phyloP scores from a whole-genome alignment of 2,329 filamentous ascomycete species.

The Penicillium sp. region DNA sequence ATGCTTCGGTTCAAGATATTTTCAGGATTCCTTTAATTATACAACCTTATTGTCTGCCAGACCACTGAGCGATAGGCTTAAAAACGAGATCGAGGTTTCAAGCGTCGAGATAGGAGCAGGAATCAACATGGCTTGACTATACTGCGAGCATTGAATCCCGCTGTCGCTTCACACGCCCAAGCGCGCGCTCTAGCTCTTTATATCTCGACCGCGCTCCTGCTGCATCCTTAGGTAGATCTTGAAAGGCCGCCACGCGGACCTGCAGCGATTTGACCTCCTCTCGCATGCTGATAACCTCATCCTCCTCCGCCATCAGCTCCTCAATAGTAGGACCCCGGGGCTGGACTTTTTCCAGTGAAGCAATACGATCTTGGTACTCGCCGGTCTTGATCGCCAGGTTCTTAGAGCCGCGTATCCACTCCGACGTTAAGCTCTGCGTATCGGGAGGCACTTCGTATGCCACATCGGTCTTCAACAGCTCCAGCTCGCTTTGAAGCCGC shows the following conservation, averaged over 20 bases:
- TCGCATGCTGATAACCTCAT: slow-evolving; percentile 56
- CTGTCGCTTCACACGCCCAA: slow-evolving; percentile 58
- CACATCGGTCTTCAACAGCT: slow-evolving; percentile 32
- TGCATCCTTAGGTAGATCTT: slow-evolving; percentile 67
- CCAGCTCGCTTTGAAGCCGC: slow-evolving; percentile 28
- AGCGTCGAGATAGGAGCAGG: background rate
- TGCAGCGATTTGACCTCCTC: slow-evolving; percentile 62
- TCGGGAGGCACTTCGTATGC: slow-evolving; percentile 55
- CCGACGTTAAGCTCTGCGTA: slow-evolving; percentile 66
- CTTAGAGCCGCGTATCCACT: slow-evolving; percentile 68
- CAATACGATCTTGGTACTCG: slow-evolving; percentile 60
- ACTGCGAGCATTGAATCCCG: slow-evolving; percentile 70
- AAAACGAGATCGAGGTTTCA: too few relatives aligned
- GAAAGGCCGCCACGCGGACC: slow-evolving; percentile 63
- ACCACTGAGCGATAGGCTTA: too few relatives aligned
- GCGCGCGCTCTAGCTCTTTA: slow-evolving; percentile 61
- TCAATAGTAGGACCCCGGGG: slow-evolving; percentile 39
- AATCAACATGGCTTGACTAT: slow-evolving; percentile 51
- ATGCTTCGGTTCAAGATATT: background rate
- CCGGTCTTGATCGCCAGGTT: slow-evolving; percentile 62
- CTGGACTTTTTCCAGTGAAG: slow-evolving; percentile 38
- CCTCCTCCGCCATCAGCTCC: slow-evolving; percentile 57
- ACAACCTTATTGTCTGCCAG: too few relatives aligned
- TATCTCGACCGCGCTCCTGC: slow-evolving; percentile 67
- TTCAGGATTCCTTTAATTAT: too few relatives aligned